These are phyloP conservation scores for Schizopora paradoxa DNA, from an alignment of 1,284 basidiomycete species.

Conservation along the genomic window DNA sequence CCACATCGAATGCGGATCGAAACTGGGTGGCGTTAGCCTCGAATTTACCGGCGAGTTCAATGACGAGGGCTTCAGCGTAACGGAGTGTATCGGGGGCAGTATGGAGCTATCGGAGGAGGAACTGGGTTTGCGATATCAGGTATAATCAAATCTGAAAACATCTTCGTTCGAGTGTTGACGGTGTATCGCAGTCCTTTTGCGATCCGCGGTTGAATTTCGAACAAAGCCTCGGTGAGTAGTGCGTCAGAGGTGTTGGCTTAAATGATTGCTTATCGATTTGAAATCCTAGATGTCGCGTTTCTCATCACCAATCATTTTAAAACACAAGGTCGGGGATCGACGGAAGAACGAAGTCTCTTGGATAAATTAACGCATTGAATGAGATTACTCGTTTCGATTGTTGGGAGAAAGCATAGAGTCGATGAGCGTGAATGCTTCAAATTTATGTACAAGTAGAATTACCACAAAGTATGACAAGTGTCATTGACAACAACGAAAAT, in stretches of 20 bases:
- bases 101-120: slow-evolving; percentile 76
- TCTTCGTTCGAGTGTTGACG: slow-evolving; percentile 1
- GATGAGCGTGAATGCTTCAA: too few species aligned
- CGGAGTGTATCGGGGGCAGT: slow-evolving; percentile 77
- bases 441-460: too few species aligned
- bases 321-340: slow-evolving; percentile 43
- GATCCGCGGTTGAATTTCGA: slow-evolving; percentile 81
- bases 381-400: too few species aligned
- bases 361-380: too few species aligned
- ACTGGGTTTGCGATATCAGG: slow-evolving; percentile 70
- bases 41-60: slow-evolving; percentile 96
- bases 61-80: slow-evolving; percentile 89
- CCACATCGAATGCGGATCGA: slow-evolving; percentile 65
- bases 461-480: too few species aligned
- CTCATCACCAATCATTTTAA: slow-evolving; percentile 76
- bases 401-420: too few species aligned
- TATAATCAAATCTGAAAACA: slow-evolving; percentile 23
- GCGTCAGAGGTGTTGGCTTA: background rate
- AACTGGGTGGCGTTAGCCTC: slow-evolving; percentile 91
- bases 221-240: slow-evolving; percentile 64
- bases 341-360: too few species aligned
- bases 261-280: slow-evolving; percentile 1
- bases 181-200: slow-evolving; percentile 59
- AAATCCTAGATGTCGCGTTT: slow-evolving; percentile 63
- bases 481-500: too few species aligned